Evolutionary conservation across 805 yeast genomes (phyloP), one percentile per base, ranked within the genome.

Genomic region (Schwanniomyces sp.): DNA sequence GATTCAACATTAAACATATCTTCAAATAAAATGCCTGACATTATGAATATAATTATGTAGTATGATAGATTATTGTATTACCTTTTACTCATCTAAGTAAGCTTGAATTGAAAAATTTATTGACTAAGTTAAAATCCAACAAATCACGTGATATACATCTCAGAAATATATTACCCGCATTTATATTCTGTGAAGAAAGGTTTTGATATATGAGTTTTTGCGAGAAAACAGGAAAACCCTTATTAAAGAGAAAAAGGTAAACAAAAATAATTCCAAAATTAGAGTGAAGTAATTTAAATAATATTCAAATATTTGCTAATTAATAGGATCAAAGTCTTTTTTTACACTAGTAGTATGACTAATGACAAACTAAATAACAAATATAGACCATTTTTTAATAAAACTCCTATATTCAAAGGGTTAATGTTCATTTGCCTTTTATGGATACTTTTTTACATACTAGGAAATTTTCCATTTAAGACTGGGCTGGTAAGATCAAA

Each of bases 1-100:
- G 91, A 83, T 52, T 86, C 84, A 59, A 94, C 84, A 52, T 82
- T 82, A 74, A 92, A 94, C 63, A 91, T 84, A 70, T 92, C 98
- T 69, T 94, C 97, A 67, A 94, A 94, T 54, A 94, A 79, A 32
- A 92, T 86, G 45, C 62, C 86, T 66, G 76, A 70, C 76, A 72
- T 72, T 50, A 43, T 56, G 34, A 18, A n/a, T 32, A 8, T 39
- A 26, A 14, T 38, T 25, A 26, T 25, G 12, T 26, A 26, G n/a
- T 26, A 21, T 21, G 26, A 34, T n/a, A 21, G 40, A 18, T 37
- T 37, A 21, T 9, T 37, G 3, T 21, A 12, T 12, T 37, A 18
- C 27, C 40, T 24, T 4, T n/a, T 21, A 21, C 27, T 21, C 40
- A 37, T 37, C 40, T 34, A 24, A 24, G 25, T 25, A 28, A 39